Conservation (phyloP, 768 basidiomycete species). For the Pleurotus pulmonarius region DNA sequence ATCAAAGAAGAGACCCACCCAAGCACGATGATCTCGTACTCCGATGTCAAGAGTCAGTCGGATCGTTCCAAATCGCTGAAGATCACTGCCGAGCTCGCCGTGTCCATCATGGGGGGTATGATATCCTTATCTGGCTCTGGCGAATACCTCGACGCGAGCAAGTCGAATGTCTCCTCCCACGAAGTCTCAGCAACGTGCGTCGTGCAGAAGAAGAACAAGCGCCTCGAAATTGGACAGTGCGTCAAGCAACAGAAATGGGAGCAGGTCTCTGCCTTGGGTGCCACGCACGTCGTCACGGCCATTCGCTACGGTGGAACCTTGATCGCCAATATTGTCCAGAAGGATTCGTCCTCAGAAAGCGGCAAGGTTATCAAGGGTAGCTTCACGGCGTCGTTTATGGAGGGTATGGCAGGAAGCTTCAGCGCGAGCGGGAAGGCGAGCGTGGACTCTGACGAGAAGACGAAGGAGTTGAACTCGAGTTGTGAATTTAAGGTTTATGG, state of each 20-base stretch:
- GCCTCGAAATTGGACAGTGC: conserved; percentile 1
- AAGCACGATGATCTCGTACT: background rate
- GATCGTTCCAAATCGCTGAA: conserved; percentile 5
- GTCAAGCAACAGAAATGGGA: background rate
- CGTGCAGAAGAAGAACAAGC: conserved; percentile 1
- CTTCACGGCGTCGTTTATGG: conserved; percentile 4
- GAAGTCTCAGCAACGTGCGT: conserved; percentile 2
- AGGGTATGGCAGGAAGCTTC: conserved; percentile 6
- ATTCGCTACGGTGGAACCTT: conserved; percentile 14
- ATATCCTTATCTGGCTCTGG: conserved; percentile 5
- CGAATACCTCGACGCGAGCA: conserved; percentile 4
- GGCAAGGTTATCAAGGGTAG: conserved; percentile 8
- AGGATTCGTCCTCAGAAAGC: conserved; percentile 10
- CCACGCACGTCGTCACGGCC: conserved; percentile 15
- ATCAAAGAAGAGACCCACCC: background rate
- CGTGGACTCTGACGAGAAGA: background rate
- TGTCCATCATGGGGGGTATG: conserved; percentile 7
- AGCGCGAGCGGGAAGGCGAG: conserved; percentile 4
- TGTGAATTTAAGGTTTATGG: conserved; percentile 8
- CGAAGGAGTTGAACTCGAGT: conserved; percentile 1
- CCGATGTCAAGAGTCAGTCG: conserved; percentile 6
- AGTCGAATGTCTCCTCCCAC: conserved; percentile 4
- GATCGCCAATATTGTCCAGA: conserved; percentile 10
- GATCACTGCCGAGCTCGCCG: background rate
- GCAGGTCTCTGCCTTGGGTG: conserved; percentile 3